These are phyloP conservation scores for Oryza glumipatula DNA, from an alignment of 176 grass and related monocot species.

Conservation along the genomic window DNA sequence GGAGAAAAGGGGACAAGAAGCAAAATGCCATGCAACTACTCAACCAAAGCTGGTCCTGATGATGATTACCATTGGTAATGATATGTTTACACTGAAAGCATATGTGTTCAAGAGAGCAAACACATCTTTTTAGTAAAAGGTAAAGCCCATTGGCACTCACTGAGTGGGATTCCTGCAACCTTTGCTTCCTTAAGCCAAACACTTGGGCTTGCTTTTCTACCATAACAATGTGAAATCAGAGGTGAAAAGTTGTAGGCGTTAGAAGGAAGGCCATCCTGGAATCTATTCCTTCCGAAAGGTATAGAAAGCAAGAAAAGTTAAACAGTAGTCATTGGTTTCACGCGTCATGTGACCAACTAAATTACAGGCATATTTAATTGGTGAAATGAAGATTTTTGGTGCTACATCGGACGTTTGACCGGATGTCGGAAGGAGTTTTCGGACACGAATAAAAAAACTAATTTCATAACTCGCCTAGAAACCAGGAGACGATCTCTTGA, in stretches of 20 bases:
- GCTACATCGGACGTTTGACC: too few species aligned
- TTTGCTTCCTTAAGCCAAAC: slow-evolving; percentile 53
- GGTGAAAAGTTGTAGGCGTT: not conserved
- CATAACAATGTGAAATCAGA: slow-evolving; percentile 43
- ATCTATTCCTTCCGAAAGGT: slow-evolving; percentile 16
- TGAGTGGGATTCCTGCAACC: slow-evolving; percentile 24
- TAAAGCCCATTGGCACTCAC: not conserved
- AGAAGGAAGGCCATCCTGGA: not conserved
- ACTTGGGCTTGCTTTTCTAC: slow-evolving; percentile 21
- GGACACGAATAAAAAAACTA: too few species aligned
- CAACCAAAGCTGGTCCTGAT: slow-evolving; percentile 31
- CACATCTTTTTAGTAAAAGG: slow-evolving; percentile 11
- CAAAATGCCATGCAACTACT: slow-evolving; percentile 31
- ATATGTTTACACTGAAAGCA: slow-evolving; percentile 24
- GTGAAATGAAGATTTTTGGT: too few species aligned
- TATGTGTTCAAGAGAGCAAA: not conserved
- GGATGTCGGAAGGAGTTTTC: too few species aligned
- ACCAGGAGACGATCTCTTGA: too few species aligned
- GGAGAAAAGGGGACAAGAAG: slow-evolving; percentile 27
- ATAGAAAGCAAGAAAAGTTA: slow-evolving; percentile 26
- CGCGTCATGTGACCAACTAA: not conserved
- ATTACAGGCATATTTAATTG: too few species aligned
- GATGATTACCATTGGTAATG: not conserved
- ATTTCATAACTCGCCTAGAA: too few species aligned
- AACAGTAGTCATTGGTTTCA: not conserved